These are phyloP conservation scores for Backusella macrospora DNA, from an alignment of 192 early-diverging fungal genomes.

Conservation along the genomic window DNA sequence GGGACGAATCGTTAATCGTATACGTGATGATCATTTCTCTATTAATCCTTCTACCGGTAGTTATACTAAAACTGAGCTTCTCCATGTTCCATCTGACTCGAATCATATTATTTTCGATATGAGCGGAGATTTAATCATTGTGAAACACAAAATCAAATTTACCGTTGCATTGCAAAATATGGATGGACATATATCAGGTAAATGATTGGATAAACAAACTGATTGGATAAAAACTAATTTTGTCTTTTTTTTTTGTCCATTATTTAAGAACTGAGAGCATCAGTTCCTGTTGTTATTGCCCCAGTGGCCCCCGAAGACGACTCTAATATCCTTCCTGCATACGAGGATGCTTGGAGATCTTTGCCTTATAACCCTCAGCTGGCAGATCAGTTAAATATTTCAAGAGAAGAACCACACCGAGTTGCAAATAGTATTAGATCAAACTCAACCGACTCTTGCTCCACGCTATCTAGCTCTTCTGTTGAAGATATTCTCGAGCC, in stretches of 20 bases:
- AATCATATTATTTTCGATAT: slow-evolving; percentile 32
- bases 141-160: slow-evolving; percentile 43
- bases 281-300: slow-evolving; percentile 39
- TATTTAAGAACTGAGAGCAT: slow-evolving; percentile 35
- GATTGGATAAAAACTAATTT: slow-evolving; percentile 9
- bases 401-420: not conserved
- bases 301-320: slow-evolving; percentile 21
- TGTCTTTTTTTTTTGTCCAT: not conserved
- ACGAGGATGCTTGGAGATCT: slow-evolving; percentile 25
- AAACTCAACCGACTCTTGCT: not conserved
- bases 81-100: slow-evolving; percentile 22
- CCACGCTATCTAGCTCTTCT: not conserved
- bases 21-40: slow-evolving; percentile 23
- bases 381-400: not conserved
- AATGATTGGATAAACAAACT: not conserved
- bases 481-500: not conserved
- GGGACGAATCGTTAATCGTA: slow-evolving; percentile 7
- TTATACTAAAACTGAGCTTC: slow-evolving; percentile 28
- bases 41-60: not conserved
- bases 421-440: not conserved
- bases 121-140: slow-evolving; percentile 35
- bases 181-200: slow-evolving; percentile 47
- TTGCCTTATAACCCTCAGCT: slow-evolving; percentile 21
- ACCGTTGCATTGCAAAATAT: slow-evolving; percentile 31
- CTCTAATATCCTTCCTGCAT: slow-evolving; percentile 30